phyloP scores from a whole-genome alignment of 2,329 filamentous ascomycete genomes.

The Aspergillus japonicus region DNA sequence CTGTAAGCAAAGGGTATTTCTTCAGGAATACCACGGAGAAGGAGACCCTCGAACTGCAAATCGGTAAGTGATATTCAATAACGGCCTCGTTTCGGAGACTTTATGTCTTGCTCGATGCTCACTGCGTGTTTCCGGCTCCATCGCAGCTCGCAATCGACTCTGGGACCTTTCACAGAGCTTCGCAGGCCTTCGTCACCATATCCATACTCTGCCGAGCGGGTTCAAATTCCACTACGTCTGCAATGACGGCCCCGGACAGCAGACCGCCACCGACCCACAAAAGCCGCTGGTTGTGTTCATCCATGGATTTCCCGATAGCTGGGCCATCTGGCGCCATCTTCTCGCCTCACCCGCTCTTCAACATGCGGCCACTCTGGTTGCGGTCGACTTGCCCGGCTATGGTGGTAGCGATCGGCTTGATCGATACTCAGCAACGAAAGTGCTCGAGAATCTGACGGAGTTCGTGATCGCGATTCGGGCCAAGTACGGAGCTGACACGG shows the following conservation, averaged over 20 bases:
- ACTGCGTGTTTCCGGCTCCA: background rate
- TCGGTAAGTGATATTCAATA: constrained; percentile 36
- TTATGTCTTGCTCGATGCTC: background rate
- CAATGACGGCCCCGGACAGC: constrained; percentile 32
- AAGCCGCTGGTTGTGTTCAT: constrained; percentile 54
- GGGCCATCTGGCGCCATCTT: constrained; percentile 53
- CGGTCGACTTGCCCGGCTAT: constrained; percentile 59
- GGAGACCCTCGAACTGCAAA: constrained; percentile 40
- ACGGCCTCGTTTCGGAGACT: background rate
- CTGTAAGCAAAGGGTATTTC: constrained; percentile 35
- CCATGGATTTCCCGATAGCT: constrained; percentile 62
- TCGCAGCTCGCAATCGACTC: constrained; percentile 51
- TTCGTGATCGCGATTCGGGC: constrained; percentile 54
- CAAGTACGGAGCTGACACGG: constrained; percentile 43
- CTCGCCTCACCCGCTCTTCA: constrained; percentile 42
- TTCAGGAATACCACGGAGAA: constrained; percentile 41
- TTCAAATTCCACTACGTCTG: constrained; percentile 57
- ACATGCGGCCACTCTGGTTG: constrained; percentile 49
- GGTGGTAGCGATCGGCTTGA: constrained; percentile 56
- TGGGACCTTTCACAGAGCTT: constrained; percentile 55
- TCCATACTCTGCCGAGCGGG: constrained; percentile 50
- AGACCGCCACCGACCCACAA: constrained; percentile 12
- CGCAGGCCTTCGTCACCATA: constrained; percentile 50
- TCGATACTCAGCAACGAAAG: constrained; percentile 50
- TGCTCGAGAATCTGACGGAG: constrained; percentile 55